Evolutionary conservation across 2,329 filamentous ascomycete species (phyloP).

Genomic region (Colletotrichum viniferum): DNA sequence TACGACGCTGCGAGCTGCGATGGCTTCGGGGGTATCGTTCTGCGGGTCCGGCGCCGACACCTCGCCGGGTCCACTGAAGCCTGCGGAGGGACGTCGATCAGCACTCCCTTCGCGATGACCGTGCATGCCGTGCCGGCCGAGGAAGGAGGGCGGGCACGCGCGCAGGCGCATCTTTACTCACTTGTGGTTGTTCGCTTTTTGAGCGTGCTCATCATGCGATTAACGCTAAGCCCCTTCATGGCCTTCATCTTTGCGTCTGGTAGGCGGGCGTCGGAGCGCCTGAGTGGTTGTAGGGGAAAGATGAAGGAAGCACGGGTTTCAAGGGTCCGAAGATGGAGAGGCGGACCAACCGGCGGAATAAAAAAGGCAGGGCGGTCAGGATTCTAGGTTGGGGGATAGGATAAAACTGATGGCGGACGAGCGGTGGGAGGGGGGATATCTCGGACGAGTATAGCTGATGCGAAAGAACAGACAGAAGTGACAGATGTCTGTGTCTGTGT

Average conservation of each 20-base stretch:
- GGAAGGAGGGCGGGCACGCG: not conserved
- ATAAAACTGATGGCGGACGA: not conserved
- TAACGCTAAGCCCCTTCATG: conserved; percentile 60
- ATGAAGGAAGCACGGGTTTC: not conserved
- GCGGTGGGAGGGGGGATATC: not conserved
- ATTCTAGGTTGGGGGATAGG: not conserved
- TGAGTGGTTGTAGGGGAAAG: not conserved
- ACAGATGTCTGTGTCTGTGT: not conserved
- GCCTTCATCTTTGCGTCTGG: conserved; percentile 38
- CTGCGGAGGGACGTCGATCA: conserved; percentile 15
- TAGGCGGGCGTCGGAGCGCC: not conserved
- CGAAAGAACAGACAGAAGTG: not conserved
- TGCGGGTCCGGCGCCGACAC: conserved; percentile 28
- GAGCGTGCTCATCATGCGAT: conserved; percentile 61
- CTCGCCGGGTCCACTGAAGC: conserved; percentile 21
- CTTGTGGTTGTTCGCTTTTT: conserved; percentile 46
- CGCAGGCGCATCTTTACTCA: not conserved
- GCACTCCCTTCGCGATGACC: conserved; percentile 1
- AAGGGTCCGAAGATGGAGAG: not conserved
- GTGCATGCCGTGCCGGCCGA: not conserved
- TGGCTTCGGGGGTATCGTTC: conserved; percentile 69
- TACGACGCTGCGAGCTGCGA: conserved; percentile 70
- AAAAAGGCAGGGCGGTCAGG: not conserved
- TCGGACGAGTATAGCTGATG: not conserved
- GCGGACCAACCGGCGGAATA: not conserved